Percentiles rank a stretch among this genome's conserved stretches.
These are phyloP conservation scores for Grigorovia transvaalensis DNA, from an alignment of 805 yeast genomes.

Conservation along the genomic window DNA sequence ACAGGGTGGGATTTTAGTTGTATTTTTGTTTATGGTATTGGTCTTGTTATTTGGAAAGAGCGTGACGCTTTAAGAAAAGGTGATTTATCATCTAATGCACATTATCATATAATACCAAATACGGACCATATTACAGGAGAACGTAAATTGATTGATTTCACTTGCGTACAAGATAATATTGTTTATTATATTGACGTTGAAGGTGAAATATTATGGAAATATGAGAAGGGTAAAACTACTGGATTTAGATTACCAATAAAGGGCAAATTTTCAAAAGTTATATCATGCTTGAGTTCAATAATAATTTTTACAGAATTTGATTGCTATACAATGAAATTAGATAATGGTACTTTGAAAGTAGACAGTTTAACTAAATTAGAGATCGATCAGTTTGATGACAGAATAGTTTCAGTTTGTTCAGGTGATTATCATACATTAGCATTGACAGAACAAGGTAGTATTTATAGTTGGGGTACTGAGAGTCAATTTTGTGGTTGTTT, in stretches of 20 bases:
- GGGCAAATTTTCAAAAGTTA: slow-evolving; percentile 38
- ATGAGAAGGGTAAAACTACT: slow-evolving; percentile 14
- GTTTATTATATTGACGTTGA: slow-evolving; percentile 39
- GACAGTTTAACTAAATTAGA: slow-evolving; percentile 9
- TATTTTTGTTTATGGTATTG: slow-evolving; percentile 38
- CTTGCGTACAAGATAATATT: slow-evolving; percentile 37
- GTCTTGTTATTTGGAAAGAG: slow-evolving; percentile 49
- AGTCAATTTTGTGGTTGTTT: slow-evolving; percentile 53
- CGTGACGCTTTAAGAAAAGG: slow-evolving; percentile 25
- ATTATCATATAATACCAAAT: slow-evolving; percentile 33
- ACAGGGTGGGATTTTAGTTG: slow-evolving; percentile 64
- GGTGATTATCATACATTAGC: slow-evolving; percentile 70
- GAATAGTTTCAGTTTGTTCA: slow-evolving; percentile 45
- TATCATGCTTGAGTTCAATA: slow-evolving; percentile 45
- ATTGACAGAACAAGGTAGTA: slow-evolving; percentile 44
- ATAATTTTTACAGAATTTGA: slow-evolving; percentile 47
- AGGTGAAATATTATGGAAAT: slow-evolving; percentile 34
- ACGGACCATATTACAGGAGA: slow-evolving; percentile 30
- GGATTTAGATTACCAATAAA: slow-evolving; percentile 7
- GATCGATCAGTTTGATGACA: slow-evolving; percentile 31
- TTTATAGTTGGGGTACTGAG: slow-evolving; percentile 62
- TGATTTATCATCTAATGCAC: slow-evolving; percentile 29
- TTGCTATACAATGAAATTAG: slow-evolving; percentile 18
- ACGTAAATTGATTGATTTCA: slow-evolving; percentile 40
- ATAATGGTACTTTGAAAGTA: slow-evolving; percentile 10